Percentiles rank a stretch among this genome's conserved stretches.
Conservation (phyloP, 345 rosid species). For the Anacardium occidentale region DNA sequence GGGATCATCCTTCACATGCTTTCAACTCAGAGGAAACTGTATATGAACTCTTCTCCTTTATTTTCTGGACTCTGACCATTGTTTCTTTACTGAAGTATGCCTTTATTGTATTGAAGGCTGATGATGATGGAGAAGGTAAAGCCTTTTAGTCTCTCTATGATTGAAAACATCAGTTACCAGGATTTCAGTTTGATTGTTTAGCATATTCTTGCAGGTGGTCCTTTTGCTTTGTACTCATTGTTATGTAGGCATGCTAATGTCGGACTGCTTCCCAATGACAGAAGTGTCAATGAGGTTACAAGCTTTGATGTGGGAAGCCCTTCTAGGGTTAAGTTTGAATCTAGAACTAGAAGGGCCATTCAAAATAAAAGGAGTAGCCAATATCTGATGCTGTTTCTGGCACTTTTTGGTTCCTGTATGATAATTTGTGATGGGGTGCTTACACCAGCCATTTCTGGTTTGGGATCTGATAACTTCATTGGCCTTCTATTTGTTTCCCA, state of each 20-base stretch:
- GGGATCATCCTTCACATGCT: constrained; percentile 11
- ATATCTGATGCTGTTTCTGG: constrained; percentile 47
- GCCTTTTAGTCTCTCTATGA: not conserved
- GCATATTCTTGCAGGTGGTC: constrained; percentile 48
- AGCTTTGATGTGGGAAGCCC: constrained; percentile 29
- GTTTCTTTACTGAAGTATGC: constrained; percentile 54
- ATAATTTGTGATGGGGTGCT: constrained; percentile 56
- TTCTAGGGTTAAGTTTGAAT: constrained; percentile 29
- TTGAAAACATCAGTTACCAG: not conserved
- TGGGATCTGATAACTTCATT: not conserved
- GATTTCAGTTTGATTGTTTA: constrained; percentile 2
- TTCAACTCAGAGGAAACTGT: constrained; percentile 38
- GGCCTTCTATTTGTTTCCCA: not conserved
- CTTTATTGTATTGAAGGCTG: constrained; percentile 49
- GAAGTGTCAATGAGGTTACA: constrained; percentile 24
- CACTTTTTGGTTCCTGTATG: constrained; percentile 63
- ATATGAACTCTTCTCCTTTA: constrained; percentile 53
- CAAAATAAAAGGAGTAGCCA: constrained; percentile 44
- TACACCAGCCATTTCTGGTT: constrained; percentile 67
- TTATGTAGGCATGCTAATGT: constrained; percentile 58
- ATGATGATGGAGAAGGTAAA: constrained; percentile 65
- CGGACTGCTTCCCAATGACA: constrained; percentile 49
- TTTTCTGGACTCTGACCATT: constrained; percentile 61
- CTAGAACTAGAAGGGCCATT: constrained; percentile 43
- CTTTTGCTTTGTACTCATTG: constrained; percentile 61